These are phyloP conservation scores for Inonotus obliquus DNA, from an alignment of 1,284 basidiomycete genomes.

Conservation along the genomic window DNA sequence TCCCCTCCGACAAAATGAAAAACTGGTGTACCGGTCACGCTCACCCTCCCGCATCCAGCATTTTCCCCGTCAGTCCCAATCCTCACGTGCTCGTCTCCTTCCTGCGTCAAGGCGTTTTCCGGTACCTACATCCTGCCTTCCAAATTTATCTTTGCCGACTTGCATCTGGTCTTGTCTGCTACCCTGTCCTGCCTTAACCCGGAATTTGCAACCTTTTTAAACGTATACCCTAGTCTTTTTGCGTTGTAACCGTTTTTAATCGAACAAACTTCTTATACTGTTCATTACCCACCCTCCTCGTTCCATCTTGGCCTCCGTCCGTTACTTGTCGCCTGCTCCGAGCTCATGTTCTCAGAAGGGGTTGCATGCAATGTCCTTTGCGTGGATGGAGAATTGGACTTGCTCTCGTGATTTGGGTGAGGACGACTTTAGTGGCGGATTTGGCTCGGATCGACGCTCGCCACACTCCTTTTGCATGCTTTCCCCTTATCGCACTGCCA, in stretches of 20 bases:
- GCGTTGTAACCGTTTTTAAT: background rate
- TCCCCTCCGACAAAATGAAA: background rate
- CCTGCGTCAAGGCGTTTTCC: background rate
- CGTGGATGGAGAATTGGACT: too few species aligned
- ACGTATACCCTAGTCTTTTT: constrained; percentile 12
- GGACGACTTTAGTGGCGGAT: too few species aligned
- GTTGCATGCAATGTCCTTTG: too few species aligned
- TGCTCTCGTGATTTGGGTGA: too few species aligned
- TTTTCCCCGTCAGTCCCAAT: background rate
- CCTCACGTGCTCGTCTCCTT: background rate
- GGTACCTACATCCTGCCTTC: background rate
- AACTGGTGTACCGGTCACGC: background rate
- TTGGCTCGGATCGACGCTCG: too few species aligned
- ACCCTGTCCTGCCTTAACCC: background rate
- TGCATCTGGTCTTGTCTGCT: background rate
- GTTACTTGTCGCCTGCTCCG: background rate
- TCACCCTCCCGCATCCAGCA: constrained; percentile 1
- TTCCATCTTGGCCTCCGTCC: background rate
- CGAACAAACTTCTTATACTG: background rate
- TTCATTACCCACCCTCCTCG: background rate
- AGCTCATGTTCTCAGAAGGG: background rate
- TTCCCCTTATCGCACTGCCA: too few species aligned
- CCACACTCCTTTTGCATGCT: too few species aligned
- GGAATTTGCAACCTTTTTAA: background rate
- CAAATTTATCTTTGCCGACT: background rate